Evolutionary conservation across 257 asterid species (phyloP).

Genomic region (Fraxinus quadrangulata): DNA sequence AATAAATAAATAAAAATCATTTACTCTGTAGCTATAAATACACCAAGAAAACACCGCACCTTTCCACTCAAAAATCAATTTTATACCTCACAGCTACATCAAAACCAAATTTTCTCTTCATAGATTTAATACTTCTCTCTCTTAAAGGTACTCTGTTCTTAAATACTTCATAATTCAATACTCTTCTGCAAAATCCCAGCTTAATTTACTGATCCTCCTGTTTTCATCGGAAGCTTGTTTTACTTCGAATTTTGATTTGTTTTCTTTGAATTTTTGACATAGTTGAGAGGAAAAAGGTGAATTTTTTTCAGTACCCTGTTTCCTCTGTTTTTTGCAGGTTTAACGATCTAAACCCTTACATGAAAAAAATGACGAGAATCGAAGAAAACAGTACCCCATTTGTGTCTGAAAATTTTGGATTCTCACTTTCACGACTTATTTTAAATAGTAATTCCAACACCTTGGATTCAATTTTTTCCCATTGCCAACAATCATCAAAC

Average conservation of each 20-base stretch:
- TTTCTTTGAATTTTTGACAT: not conserved
- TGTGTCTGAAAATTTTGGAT: slow-evolving; percentile 41
- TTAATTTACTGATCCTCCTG: slow-evolving; percentile 29
- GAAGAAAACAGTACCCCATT: slow-evolving; percentile 32
- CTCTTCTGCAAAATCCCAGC: not conserved
- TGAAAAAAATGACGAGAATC: slow-evolving; percentile 39
- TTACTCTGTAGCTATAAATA: slow-evolving; percentile 59
- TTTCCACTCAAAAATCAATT: slow-evolving; percentile 16
- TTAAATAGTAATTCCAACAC: slow-evolving; percentile 67
- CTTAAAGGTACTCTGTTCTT: slow-evolving; percentile 20
- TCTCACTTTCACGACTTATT: slow-evolving; percentile 63
- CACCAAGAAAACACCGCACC: slow-evolving; percentile 12
- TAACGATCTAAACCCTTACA: slow-evolving; percentile 1
- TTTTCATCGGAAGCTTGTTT: slow-evolving; percentile 22
- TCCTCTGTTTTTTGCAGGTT: slow-evolving; percentile 24
- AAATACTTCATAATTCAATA: slow-evolving; percentile 1
- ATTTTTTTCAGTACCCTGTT: slow-evolving; percentile 31
- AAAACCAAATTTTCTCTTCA: slow-evolving; percentile 18
- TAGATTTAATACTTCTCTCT: slow-evolving; percentile 4
- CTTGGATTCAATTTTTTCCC: slow-evolving; percentile 71
- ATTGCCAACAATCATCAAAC: slow-evolving; percentile 41
- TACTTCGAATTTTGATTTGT: not conserved
- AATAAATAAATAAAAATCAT: not conserved
- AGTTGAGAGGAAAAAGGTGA: slow-evolving; percentile 26
- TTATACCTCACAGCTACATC: slow-evolving; percentile 16